Evolutionary conservation across 192 early-diverging fungal species (phyloP).

Genomic region (Allomyces macrogynus): DNA sequence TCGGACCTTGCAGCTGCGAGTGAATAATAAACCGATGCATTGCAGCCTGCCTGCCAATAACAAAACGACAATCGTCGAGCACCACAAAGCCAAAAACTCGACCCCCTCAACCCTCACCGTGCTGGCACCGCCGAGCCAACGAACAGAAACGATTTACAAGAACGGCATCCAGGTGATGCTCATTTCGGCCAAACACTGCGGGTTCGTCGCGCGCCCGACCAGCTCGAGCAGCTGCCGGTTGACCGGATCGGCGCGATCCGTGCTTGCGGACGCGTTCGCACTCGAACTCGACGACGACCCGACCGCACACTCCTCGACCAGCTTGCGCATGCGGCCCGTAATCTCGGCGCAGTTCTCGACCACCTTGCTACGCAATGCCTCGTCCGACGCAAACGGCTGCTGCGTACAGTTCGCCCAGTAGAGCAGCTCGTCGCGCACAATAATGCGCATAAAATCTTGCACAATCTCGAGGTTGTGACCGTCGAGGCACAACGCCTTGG

Average conservation of each 20-base stretch:
- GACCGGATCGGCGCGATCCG: slow-evolving; percentile 29
- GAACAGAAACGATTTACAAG: slow-evolving; percentile 25
- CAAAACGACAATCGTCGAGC: too few species aligned
- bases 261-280: slow-evolving; percentile 11
- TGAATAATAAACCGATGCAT: too few species aligned
- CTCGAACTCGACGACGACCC: slow-evolving; percentile 1
- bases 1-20: too few species aligned
- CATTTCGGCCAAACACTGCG: slow-evolving; percentile 85
- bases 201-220: slow-evolving; percentile 73
- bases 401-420: slow-evolving; percentile 47
- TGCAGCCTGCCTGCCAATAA: too few species aligned
- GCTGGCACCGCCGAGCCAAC: too few species aligned
- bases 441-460: slow-evolving; percentile 68
- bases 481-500: slow-evolving; percentile 37
- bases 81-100: too few species aligned
- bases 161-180: slow-evolving; percentile 83
- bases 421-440: slow-evolving; percentile 83
- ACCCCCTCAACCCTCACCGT: too few species aligned
- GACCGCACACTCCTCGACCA: background rate
- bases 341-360: slow-evolving; percentile 1
- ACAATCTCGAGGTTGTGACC: slow-evolving; percentile 76
- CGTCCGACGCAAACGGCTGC: slow-evolving; percentile 14
- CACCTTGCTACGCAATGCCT: slow-evolving; percentile 3
- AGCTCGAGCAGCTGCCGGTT: slow-evolving; percentile 80
- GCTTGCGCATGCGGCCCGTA: slow-evolving; percentile 1